These are phyloP conservation scores for Penicillium nordicum DNA, from an alignment of 2,329 filamentous ascomycete genomes.

Conservation along the genomic window DNA sequence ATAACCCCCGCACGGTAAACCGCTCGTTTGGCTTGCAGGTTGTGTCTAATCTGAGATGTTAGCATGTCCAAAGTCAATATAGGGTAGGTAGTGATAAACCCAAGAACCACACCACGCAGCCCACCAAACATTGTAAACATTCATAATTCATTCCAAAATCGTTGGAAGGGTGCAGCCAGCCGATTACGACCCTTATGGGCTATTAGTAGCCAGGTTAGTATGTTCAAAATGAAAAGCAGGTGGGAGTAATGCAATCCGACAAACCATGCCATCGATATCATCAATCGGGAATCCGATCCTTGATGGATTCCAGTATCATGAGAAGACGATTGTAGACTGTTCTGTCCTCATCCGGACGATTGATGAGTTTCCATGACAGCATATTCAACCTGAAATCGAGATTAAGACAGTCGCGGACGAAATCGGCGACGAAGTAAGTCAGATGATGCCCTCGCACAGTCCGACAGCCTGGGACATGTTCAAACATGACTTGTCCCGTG, in stretches of 20 bases:
- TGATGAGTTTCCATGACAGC: background rate
- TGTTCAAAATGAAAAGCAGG: background rate
- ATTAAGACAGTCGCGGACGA: background rate
- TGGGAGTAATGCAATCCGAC: background rate
- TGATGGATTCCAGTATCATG: rapidly evolving
- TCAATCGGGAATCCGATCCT: background rate
- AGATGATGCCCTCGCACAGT: background rate
- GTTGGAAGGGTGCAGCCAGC: background rate
- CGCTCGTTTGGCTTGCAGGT: no score
- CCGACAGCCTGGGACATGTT: background rate
- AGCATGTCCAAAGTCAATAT: background rate
- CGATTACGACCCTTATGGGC: background rate
- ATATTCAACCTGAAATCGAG: background rate
- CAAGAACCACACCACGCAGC: background rate
- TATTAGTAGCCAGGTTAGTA: background rate
- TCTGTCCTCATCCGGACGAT: background rate
- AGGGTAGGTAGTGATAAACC: background rate
- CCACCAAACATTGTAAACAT: background rate
- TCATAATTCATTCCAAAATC: background rate
- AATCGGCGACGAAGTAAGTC: background rate
- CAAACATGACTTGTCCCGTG: background rate
- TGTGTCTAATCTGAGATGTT: background rate
- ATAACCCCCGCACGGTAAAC: rapidly evolving
- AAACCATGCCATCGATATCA: background rate
- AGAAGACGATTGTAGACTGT: background rate